Evolutionary conservation across 192 early-diverging fungal genomes (phyloP).

Genomic region (Spinellus fusiger): DNA sequence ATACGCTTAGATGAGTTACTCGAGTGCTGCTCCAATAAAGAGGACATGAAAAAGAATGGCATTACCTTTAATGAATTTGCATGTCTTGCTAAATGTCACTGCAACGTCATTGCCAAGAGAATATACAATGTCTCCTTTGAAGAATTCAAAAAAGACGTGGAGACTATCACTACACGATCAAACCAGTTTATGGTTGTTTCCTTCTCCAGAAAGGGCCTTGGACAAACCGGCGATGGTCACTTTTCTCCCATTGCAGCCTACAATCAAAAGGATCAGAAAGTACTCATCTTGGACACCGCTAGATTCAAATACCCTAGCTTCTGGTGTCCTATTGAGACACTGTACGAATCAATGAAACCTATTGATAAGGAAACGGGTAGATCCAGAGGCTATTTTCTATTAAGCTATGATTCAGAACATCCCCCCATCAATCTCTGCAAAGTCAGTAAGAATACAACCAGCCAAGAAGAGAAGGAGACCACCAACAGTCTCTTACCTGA

Average conservation of each 20-base stretch:
- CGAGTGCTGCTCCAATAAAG: slow-evolving; percentile 61
- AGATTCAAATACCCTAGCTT: slow-evolving; percentile 91
- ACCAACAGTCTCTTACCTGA: slow-evolving; percentile 7
- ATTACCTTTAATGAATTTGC: slow-evolving; percentile 89
- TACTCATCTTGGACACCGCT: slow-evolving; percentile 84
- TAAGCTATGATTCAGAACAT: slow-evolving; percentile 37
- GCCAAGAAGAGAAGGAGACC: background rate
- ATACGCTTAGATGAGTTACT: slow-evolving; percentile 62
- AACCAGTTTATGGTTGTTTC: slow-evolving; percentile 86
- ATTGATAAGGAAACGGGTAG: slow-evolving; percentile 75
- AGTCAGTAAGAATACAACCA: slow-evolving; percentile 8
- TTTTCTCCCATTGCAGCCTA: slow-evolving; percentile 89
- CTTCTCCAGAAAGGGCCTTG: slow-evolving; percentile 68
- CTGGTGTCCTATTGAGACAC: slow-evolving; percentile 61
- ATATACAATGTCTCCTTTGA: slow-evolving; percentile 55
- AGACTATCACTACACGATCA: slow-evolving; percentile 53
- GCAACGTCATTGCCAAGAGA: slow-evolving; percentile 69
- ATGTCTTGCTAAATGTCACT: slow-evolving; percentile 86
- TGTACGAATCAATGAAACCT: slow-evolving; percentile 80
- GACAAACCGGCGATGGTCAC: slow-evolving; percentile 93
- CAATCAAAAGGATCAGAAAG: slow-evolving; percentile 62
- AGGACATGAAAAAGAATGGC: slow-evolving; percentile 74
- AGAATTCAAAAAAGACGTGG: slow-evolving; percentile 78
- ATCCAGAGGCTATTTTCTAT: slow-evolving; percentile 84
- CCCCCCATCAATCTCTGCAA: slow-evolving; percentile 36